Evolutionary conservation across 257 asterid genomes (phyloP), one percentile per base, ranked within the genome.

Genomic region (Salvia rosmarinus): DNA sequence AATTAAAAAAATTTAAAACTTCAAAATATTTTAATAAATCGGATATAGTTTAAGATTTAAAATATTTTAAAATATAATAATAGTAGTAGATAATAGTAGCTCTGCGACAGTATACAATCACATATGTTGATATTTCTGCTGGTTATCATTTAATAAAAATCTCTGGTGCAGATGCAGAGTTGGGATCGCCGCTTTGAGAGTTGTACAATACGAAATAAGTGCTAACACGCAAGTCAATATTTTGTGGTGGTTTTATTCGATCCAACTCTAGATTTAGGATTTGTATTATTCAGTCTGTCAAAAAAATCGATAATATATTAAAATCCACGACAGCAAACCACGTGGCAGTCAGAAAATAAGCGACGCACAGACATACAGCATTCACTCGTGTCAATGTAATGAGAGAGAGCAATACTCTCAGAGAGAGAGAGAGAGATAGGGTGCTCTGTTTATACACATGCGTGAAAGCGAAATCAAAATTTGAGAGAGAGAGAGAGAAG

Each of bases 201-300:
- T 6, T 39, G 44, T 39, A 39, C 44, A 12, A 9, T 10, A 23
- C 3, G 9, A 55, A 58, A 66, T 46, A 34, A 34, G 65, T 70
- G n/a, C 66, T 28, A 14, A 62, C 75, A 79, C 75, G 80, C 75
- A 64, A 70, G 50, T 69, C 77, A 64, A 68, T 54, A 62, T 46
- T 35, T 11, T n/a, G 32, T 2, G 43, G 35, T 13, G 14, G 17
- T 43, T 58, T 16, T 8, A 60, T 37, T 20, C 4, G 13, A 52
- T 4, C 61, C 13, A 62, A 62, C 34, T 35, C 56, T 13, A 54
- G 61, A 43, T 56, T 66, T 19, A 2, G 30, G 49, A 6, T 66
- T 74, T 57, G 32, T 43, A 14, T 51, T 59, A 71, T 28, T 25
- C 20, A 30, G 1, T 49, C 20, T 0, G 5, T 10, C 2, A 39